Evolutionary conservation across 2,329 filamentous ascomycete species (phyloP), one percentile per base, ranked within the genome.

Genomic region (Xylariaceae sp.): DNA sequence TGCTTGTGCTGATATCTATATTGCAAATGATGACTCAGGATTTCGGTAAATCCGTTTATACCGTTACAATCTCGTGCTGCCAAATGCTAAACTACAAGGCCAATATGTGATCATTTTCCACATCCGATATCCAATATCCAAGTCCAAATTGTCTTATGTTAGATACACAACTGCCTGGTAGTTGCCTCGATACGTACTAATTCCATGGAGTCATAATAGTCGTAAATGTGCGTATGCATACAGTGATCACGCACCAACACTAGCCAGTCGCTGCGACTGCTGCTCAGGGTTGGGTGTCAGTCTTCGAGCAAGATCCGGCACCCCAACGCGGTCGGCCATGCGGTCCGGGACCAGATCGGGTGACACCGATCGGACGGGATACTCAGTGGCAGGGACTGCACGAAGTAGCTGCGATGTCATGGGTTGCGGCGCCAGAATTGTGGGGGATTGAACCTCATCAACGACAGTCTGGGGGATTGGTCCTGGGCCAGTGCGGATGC

Each of bases 261-360:
- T 62, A 41, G 64, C 59, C 18, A 66, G 43, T 17, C 58, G 52
- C n/a, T 61, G 58, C 27, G 62, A 58, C 47, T 61, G 62, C 33
- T 62, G 58, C 44, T 67, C 64, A 12, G 63, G 65, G 18, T 66
- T 55, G 17, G 65, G 65, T 10, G 65, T 68, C 18, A 68, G 49
- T 45, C 65, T 60, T 32, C 58, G 58, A n/a, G 57, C 48, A 17
- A 78, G 65, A 15, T 66, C 67, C 10, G 75, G 73, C 48, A 78
- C 75, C 10, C 74, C 72, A 38, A 82, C 75, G 46, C 80, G 75
- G 48, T 78, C 77, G 6, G 77, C 78, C 80, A 83, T 83, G 46
- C 80, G 74, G 61, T 85, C 82, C 11, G 80, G 81, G n/a, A 83
- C 64, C 42, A 85, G 68, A 42, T 85, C 82, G 1, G 79, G 79